Conservation (phyloP, 192 early-diverging fungal genomes). For the Coemansia sp. region DNA sequence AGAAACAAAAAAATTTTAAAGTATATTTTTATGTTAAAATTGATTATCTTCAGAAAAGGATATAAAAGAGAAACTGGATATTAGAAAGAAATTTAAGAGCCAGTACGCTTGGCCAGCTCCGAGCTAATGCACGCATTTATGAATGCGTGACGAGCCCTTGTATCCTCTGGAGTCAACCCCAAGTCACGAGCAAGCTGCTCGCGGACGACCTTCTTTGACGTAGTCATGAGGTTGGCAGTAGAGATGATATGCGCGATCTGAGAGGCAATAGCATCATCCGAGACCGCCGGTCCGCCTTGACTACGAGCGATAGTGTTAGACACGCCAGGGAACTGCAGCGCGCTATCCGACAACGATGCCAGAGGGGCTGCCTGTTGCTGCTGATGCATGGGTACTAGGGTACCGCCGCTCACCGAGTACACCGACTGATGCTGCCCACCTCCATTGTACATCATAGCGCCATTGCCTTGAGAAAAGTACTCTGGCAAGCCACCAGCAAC, state of each 20-base stretch:
- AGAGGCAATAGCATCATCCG: conserved; percentile 67
- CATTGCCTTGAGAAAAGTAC: conserved; percentile 25
- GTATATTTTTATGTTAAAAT: neutral
- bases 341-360: neutral
- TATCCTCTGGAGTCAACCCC: conserved; percentile 65
- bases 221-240: conserved; percentile 91
- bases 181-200: conserved; percentile 78
- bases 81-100: conserved; percentile 6
- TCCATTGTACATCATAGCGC: conserved; percentile 9
- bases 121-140: conserved; percentile 80
- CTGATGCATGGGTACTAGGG: neutral
- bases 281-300: conserved; percentile 46
- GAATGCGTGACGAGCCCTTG: conserved; percentile 75
- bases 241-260: conserved; percentile 77
- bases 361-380: neutral
- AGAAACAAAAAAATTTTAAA: neutral
- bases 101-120: conserved; percentile 46
- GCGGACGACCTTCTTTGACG: conserved; percentile 97
- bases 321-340: neutral
- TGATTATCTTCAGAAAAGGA: neutral
- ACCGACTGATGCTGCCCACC: neutral
- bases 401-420: neutral
- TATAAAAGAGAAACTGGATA: neutral
- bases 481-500: conserved; percentile 26
- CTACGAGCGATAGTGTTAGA: conserved; percentile 15